These are phyloP conservation scores for Diaporthe citriasiana DNA, from an alignment of 2,329 filamentous ascomycete genomes.

Conservation along the genomic window DNA sequence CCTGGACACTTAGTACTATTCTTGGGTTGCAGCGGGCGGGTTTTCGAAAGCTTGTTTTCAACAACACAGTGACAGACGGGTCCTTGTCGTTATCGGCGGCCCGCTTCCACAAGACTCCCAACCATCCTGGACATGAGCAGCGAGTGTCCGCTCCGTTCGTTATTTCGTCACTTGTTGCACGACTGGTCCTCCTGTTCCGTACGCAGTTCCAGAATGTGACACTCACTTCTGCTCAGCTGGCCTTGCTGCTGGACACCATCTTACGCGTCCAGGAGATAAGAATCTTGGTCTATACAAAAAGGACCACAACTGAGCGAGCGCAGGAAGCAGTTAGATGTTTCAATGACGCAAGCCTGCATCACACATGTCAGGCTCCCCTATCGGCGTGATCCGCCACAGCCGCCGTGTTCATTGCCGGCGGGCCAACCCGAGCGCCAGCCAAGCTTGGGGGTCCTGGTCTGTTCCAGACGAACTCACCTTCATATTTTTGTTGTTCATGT, in stretches of 20 bases:
- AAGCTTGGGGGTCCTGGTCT: constrained; percentile 1
- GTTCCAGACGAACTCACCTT: background rate
- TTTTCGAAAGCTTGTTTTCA: constrained; percentile 36
- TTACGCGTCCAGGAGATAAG: constrained; percentile 2
- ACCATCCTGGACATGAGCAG: background rate
- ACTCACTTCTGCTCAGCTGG: constrained; percentile 14
- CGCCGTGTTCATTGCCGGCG: background rate
- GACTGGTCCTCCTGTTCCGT: constrained; percentile 18
- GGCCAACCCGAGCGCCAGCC: constrained; percentile 26
- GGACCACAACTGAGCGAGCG: background rate
- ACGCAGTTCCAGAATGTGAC: constrained; percentile 24
- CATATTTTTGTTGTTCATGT: too few relatives aligned
- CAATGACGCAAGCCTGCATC: constrained; percentile 7
- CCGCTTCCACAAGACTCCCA: background rate
- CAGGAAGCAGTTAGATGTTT: background rate
- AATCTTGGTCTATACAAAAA: background rate
- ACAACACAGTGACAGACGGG: background rate
- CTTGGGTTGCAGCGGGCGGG: constrained; percentile 27
- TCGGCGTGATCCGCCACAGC: background rate
- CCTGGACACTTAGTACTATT: background rate
- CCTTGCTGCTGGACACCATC: background rate
- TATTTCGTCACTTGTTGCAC: constrained; percentile 33
- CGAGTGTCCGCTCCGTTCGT: background rate
- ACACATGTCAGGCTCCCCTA: constrained; percentile 6
- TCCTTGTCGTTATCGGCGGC: background rate